Percentiles rank a stretch among this genome's conserved stretches.
Conservation (phyloP, 1,284 basidiomycete species). For the Puccinia hordei region DNA sequence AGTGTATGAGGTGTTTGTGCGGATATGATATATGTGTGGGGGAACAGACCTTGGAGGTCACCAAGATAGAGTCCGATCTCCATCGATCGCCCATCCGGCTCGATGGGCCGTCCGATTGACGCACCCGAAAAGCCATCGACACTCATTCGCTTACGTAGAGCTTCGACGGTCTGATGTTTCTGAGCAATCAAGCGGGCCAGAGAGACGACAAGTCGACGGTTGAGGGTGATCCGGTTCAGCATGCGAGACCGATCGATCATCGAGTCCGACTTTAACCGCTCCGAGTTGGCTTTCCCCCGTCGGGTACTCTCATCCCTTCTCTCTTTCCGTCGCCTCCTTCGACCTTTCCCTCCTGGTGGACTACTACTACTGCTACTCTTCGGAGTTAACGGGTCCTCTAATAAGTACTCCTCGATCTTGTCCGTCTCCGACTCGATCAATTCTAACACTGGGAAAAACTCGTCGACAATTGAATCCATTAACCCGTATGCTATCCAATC, state of each 20-base stretch:
- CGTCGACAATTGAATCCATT: constrained; percentile 89
- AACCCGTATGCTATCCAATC: constrained; percentile 95
- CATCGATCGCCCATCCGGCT: neutral
- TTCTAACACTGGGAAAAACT: constrained; percentile 83
- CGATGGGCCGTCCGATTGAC: neutral
- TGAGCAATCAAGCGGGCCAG: constrained; percentile 74
- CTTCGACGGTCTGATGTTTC: constrained; percentile 80
- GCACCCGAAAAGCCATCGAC: constrained; percentile 57
- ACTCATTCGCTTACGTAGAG: constrained; percentile 72
- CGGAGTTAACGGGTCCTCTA: neutral
- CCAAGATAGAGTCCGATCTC: constrained; percentile 72
- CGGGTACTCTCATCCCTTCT: neutral
- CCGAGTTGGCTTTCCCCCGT: constrained; percentile 54
- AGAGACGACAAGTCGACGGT: constrained; percentile 78
- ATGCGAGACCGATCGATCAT: constrained; percentile 60
- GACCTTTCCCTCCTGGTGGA: neutral
- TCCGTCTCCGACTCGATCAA: constrained; percentile 81
- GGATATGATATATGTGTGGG: neutral
- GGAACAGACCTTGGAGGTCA: constrained; percentile 69
- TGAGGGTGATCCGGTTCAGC: constrained; percentile 74
- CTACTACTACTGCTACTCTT: neutral
- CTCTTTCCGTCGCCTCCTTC: neutral
- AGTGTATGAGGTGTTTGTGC: too few species aligned
- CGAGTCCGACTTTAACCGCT: constrained; percentile 51
- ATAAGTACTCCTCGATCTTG: constrained; percentile 73